Evolutionary conservation across 2,329 filamentous ascomycete genomes (phyloP), one percentile per base, ranked within the genome.

Genomic region (Colletotrichum tamarilloi): DNA sequence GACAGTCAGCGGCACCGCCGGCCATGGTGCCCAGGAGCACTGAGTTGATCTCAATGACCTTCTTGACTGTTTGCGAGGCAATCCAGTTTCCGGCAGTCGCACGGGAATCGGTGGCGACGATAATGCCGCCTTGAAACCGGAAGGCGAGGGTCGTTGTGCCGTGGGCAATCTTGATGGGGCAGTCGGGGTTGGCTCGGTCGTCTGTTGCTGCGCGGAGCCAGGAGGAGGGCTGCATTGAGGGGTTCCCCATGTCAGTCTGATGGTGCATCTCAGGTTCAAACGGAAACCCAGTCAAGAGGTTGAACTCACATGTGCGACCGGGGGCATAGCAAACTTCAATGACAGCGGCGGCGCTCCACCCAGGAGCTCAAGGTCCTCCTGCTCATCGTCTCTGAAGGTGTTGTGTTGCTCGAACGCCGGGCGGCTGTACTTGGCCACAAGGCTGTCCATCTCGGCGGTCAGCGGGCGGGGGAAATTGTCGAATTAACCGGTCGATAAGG

Each of bases 41-140:
- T 85, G 89, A 94, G 88, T 98, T 98, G 89, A 98, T 98, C 89
- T 98, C 95, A 82, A 99, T 98, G 78, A 99, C 97, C 90, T 99
- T 99, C 92, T 99, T 99, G 82, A 99, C 97, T 67, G 97, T 99
- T 89, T 99, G 97, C 86, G 94, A 97, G 77, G 97, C 97, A 85
- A 99, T 99, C 97, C 97, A 99, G 90, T 97, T 97, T 80, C 97
- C 97, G 35, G 97, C 96, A 60, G 97, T 98, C 74, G 97, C 97
- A 86, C 97, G 92, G 74, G 97, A 99, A 87, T 99, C 97, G 73
- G 97, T 99, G 67, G 96, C 96, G 65, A 99, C 96, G 81, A 99
- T 97, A 86, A 99, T 98, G 82, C 97, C 97, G 80, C 95, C 95
- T 87, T 98, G 92, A 90, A 98, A 99, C 82, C 96, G 92, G 90